Evolutionary conservation across 2,329 filamentous ascomycete genomes (phyloP).

Genomic region (Beauveria rudraprayagi): DNA sequence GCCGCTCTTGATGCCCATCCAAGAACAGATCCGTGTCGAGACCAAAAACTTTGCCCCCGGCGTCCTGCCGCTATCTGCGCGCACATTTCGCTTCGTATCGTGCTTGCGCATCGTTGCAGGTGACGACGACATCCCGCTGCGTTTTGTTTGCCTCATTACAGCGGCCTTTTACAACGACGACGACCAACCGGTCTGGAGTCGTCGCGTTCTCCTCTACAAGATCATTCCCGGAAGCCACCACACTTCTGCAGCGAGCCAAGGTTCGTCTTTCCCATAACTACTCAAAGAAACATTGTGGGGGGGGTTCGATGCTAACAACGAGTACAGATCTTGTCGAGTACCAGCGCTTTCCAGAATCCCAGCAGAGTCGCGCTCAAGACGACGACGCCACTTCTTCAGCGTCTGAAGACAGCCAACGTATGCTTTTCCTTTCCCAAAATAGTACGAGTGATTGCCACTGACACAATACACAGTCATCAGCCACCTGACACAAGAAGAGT

Average conservation of each 20-base stretch:
- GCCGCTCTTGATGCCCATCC: constrained; percentile 18
- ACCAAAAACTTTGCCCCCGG: constrained; percentile 17
- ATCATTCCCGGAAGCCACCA: constrained; percentile 20
- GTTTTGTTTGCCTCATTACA: constrained; percentile 34
- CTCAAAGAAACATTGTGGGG: neutral
- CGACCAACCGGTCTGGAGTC: constrained; percentile 37
- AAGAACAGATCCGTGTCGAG: constrained; percentile 14
- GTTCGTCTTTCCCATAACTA: neutral
- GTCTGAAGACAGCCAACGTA: neutral
- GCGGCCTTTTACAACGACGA: constrained; percentile 38
- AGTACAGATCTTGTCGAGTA: neutral
- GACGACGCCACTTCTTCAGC: neutral
- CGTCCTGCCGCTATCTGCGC: constrained; percentile 35
- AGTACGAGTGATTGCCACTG: neutral
- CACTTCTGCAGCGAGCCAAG: constrained; percentile 17
- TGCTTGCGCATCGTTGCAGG: neutral
- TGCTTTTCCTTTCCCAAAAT: neutral
- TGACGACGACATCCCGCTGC: neutral
- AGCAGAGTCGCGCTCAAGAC: neutral
- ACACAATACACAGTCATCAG: neutral
- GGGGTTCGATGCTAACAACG: neutral
- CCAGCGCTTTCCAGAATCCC: neutral
- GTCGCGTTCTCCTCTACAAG: constrained; percentile 30
- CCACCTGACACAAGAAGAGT: neutral
- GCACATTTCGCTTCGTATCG: neutral